A percentile compares a stretch with the other conserved stretches of the same genome.
Conservation (phyloP, 495 filamentous ascomycete genomes). For the Aspergillus egyptiacus region DNA sequence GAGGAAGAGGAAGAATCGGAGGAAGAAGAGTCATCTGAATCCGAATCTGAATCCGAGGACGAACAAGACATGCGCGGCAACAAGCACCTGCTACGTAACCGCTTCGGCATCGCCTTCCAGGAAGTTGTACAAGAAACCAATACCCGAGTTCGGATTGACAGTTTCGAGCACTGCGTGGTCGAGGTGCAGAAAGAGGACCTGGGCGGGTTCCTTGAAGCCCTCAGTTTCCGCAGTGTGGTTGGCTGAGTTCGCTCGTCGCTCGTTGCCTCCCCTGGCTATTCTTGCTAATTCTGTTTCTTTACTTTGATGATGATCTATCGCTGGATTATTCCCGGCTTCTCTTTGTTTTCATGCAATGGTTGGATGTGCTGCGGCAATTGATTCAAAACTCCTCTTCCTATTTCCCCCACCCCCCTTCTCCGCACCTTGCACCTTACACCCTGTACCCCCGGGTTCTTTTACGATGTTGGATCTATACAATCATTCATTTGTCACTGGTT, state of each 20-base stretch:
- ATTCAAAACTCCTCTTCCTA: conserved; percentile 3
- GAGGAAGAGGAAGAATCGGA: conserved; percentile 55
- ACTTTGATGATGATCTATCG: conserved; percentile 7
- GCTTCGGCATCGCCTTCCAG: conserved; percentile 92
- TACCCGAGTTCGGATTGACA: conserved; percentile 85
- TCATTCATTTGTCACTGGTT: conserved; percentile 13
- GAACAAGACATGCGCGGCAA: conserved; percentile 50
- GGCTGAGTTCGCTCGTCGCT: conserved; percentile 48
- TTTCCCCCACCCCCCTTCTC: background rate
- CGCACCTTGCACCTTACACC: too few species aligned
- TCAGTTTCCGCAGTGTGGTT: conserved; percentile 89
- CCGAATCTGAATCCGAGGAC: conserved; percentile 52
- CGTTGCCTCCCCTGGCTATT: background rate
- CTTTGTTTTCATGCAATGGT: conserved; percentile 12
- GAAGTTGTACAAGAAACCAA: conserved; percentile 90
- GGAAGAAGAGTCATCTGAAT: conserved; percentile 47
- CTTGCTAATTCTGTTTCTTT: conserved; percentile 6
- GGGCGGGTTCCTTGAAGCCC: conserved; percentile 78
- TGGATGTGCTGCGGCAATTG: conserved; percentile 5
- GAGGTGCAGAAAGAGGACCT: conserved; percentile 96
- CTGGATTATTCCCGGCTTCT: background rate
- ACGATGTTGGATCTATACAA: conserved; percentile 20
- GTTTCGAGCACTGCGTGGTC: conserved; percentile 94
- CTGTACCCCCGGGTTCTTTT: conserved; percentile 17
- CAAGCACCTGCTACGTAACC: conserved; percentile 68